These are phyloP conservation scores for Botrytis elliptica DNA, from an alignment of 2,329 filamentous ascomycete species.

Conservation along the genomic window DNA sequence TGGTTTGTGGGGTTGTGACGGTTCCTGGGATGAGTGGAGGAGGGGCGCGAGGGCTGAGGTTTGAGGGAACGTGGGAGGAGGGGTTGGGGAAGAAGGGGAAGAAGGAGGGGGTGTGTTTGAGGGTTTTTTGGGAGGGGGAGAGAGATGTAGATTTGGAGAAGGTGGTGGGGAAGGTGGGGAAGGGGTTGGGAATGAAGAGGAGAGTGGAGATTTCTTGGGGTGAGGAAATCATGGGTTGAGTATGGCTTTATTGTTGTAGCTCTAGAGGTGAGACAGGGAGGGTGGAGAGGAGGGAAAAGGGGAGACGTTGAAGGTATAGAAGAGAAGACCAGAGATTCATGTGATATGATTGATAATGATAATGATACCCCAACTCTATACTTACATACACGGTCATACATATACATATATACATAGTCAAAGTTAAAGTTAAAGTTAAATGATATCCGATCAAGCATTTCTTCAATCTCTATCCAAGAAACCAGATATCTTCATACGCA, in stretches of 20 bases:
- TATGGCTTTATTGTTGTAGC: neutral
- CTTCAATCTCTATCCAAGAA: neutral
- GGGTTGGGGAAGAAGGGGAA: constrained; percentile 3
- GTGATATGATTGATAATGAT: neutral
- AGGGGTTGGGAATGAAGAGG: neutral
- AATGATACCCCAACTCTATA: constrained; percentile 1
- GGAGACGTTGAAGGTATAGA: neutral
- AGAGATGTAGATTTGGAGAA: neutral
- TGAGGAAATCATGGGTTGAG: neutral
- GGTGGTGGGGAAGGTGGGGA: neutral
- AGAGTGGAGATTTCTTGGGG: neutral
- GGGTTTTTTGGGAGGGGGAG: neutral
- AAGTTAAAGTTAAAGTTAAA: neutral
- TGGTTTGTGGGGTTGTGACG: neutral
- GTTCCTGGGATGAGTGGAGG: neutral
- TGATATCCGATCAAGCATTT: neutral
- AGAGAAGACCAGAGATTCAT: neutral
- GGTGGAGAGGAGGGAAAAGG: neutral
- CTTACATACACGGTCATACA: neutral
- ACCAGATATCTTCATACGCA: neutral
- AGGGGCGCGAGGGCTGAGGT: neutral
- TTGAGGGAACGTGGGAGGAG: neutral
- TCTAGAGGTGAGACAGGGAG: neutral
- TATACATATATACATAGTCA: neutral
- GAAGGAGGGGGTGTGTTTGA: constrained; percentile 14